These are phyloP conservation scores for Knufia fluminis DNA, from an alignment of 2,329 filamentous ascomycete genomes.

Conservation along the genomic window DNA sequence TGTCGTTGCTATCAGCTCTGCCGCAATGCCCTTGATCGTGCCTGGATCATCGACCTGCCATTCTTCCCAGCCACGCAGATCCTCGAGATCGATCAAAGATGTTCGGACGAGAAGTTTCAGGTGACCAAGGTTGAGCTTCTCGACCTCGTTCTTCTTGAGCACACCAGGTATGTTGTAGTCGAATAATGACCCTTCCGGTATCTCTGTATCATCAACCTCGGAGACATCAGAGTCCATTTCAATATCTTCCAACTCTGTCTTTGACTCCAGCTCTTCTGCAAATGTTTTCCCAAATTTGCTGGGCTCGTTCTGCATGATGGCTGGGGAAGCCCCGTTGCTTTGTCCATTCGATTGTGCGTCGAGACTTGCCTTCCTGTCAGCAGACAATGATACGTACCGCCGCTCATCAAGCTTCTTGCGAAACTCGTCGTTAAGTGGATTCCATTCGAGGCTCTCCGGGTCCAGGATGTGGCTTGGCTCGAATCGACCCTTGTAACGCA, in stretches of 20 bases:
- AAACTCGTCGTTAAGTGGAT: conserved; percentile 35
- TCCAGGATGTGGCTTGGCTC: conserved; percentile 42
- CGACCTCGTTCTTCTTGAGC: conserved; percentile 34
- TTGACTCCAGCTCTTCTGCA: conserved; percentile 14
- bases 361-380: conserved; percentile 25
- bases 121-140: conserved; percentile 31
- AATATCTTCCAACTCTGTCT: conserved; percentile 21
- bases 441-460: conserved; percentile 38
- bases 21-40: conserved; percentile 39
- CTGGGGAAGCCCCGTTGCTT: background rate
- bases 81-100: conserved; percentile 36
- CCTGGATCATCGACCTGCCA: conserved; percentile 34
- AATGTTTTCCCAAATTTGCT: conserved; percentile 11
- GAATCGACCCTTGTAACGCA: conserved; percentile 42
- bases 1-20: conserved; percentile 37
- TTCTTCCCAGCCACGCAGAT: conserved; percentile 39
- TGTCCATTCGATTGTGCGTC: background rate
- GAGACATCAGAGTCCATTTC: conserved; percentile 20
- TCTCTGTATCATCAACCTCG: conserved; percentile 31
- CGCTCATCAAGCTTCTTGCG: conserved; percentile 33
- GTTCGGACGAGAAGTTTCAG: conserved; percentile 36
- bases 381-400: conserved; percentile 38
- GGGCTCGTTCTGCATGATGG: background rate
- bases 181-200: conserved; percentile 32
- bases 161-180: conserved; percentile 39